Conservation (phyloP, 306 rosid species). For the Cucurbita argyrosperma region DNA sequence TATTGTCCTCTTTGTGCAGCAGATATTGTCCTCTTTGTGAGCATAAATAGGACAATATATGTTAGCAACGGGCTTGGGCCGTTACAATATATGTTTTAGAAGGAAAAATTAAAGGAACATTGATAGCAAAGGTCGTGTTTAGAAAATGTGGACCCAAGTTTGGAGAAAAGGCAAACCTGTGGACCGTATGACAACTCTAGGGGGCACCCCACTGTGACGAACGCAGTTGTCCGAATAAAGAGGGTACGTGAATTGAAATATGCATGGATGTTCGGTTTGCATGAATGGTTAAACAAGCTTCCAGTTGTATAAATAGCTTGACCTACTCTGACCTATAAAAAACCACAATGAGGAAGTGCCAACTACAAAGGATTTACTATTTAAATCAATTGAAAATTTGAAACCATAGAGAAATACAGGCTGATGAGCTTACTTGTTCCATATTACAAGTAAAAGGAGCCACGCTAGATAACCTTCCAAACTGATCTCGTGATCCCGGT, state of each 20-base stretch:
- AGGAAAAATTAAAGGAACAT: conserved; percentile 8
- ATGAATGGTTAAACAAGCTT: conserved; percentile 83
- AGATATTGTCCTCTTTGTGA: no score
- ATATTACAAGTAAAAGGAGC: conserved; percentile 41
- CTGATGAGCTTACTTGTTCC: conserved; percentile 52
- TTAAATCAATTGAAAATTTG: neutral
- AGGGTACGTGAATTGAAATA: conserved; percentile 71
- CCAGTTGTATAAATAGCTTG: conserved; percentile 71
- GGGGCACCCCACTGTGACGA: conserved; percentile 37
- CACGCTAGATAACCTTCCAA: conserved; percentile 19
- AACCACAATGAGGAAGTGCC: conserved; percentile 10
- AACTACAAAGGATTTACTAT: neutral
- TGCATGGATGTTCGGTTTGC: conserved; percentile 68
- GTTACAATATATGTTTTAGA: neutral
- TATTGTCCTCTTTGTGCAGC: no score
- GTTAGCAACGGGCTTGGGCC: no score
- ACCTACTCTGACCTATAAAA: conserved; percentile 60
- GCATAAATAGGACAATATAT: no score
- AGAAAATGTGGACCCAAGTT: neutral
- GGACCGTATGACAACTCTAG: conserved; percentile 88
- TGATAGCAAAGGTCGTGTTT: neutral
- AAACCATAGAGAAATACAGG: neutral
- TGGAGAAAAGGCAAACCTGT: conserved; percentile 37
- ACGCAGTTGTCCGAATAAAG: conserved; percentile 45
- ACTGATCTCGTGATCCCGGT: conserved; percentile 21